These are phyloP conservation scores for Saccharomycopsis oosterbeekiorum DNA, from an alignment of 805 yeast genomes.

Conservation along the genomic window DNA sequence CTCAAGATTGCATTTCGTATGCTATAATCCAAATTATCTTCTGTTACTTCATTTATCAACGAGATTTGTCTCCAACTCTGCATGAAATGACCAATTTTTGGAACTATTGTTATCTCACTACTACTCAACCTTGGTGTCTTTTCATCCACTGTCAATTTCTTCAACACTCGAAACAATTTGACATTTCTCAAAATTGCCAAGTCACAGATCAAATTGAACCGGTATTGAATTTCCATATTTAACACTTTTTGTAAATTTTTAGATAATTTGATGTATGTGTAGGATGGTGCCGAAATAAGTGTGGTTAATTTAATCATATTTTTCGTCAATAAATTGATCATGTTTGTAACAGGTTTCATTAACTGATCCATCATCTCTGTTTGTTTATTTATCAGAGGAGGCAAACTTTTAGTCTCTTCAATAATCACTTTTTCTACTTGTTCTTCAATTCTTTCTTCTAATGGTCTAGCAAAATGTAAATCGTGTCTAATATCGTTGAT, in stretches of 20 bases:
- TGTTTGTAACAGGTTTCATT: constrained; percentile 3
- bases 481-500: constrained; percentile 74
- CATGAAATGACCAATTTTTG: constrained; percentile 60
- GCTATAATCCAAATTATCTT: constrained; percentile 40
- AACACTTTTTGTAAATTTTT: constrained; percentile 42
- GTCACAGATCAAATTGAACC: constrained; percentile 71
- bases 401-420: constrained; percentile 13
- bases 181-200: constrained; percentile 59
- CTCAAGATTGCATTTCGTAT: constrained; percentile 83
- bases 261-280: constrained; percentile 27
- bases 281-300: constrained; percentile 25
- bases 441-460: constrained; percentile 24
- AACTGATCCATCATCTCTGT: not conserved
- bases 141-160: constrained; percentile 82
- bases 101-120: constrained; percentile 84
- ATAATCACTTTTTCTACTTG: constrained; percentile 12
- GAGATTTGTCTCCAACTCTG: constrained; percentile 8
- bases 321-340: constrained; percentile 7
- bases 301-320: constrained; percentile 7
- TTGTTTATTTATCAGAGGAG: not conserved
- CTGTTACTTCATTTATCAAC: constrained; percentile 52
- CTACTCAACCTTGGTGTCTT: constrained; percentile 65
- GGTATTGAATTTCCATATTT: constrained; percentile 74
- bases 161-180: constrained; percentile 28
- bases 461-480: constrained; percentile 30